Base-by-base conservation (phyloP, 2,329 filamentous ascomycete species). In the Metarhizium brunneum region DNA sequence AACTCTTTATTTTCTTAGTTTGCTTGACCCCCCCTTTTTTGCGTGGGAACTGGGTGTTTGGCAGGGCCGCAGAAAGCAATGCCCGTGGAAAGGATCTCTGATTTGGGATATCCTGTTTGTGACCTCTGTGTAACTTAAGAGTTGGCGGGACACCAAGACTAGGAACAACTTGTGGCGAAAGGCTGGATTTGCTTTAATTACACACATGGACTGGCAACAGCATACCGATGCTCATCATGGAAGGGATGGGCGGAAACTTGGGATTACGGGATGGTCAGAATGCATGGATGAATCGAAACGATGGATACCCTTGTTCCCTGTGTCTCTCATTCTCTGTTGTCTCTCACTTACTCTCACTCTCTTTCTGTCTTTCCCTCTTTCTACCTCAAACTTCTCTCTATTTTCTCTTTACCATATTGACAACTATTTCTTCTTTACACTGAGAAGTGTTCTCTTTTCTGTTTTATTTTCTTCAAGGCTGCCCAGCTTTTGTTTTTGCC, bases 201-300 rank as follows among this genome's bases (percentile, higher is more conserved):
- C 66, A 71, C 61, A 68, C 61, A 64, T 56, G 61, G 65, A 68
- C 69, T 73, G 69, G 71, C 68, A 70, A 72, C 68, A 71, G 68
- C 68, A 69, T 65, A 60, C 57, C 49, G 50, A 59, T 49, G 45
- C 40, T 36, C 25, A 53, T 36, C 30, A 53, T 52, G 30, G 16
- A 47, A 30, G 25, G 45, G 49, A 43, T 52, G 50, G 50, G 57
- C 55, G 57, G 47, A 52, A 53, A 18, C 43, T 49, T 47, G 64
- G 63, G 66, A 66, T 64, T 66, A 65, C 63, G 62, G 66, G 64
- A 70, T 62, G 69, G 69, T 65, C 66, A 72, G 71, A 73, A 72
- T 71, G 72, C 63, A 72, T 73, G 71, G 69, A 74, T 65, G 71
- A 74, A 67, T 70, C 65, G 67, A 69, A 63, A 72, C 63, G 71